Percentiles rank a stretch among this genome's conserved stretches.
Evolutionary conservation across 768 basidiomycete species (phyloP).

Genomic region (Pholiota molesta): DNA sequence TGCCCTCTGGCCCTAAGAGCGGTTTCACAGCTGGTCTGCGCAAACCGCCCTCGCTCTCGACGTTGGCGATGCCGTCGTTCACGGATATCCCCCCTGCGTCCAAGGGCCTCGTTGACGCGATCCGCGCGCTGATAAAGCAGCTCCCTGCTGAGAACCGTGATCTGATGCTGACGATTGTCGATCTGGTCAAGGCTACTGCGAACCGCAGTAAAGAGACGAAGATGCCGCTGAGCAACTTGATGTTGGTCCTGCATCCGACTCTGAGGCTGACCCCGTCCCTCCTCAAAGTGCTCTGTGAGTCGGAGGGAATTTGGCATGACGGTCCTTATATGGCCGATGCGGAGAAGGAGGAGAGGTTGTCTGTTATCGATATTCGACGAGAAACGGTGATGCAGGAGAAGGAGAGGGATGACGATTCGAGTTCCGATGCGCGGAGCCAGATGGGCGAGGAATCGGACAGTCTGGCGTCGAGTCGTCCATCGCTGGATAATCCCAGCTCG

Average conservation of each 20-base stretch:
- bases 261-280: conserved; percentile 77
- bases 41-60: conserved; percentile 81
- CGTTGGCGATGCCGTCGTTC: conserved; percentile 74
- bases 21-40: conserved; percentile 45
- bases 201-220: conserved; percentile 72
- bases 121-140: conserved; percentile 64
- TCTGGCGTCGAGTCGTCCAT: conserved; percentile 24
- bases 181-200: conserved; percentile 79
- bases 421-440: conserved; percentile 10
- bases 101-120: conserved; percentile 52
- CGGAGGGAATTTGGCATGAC: conserved; percentile 64
- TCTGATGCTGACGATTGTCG: conserved; percentile 79
- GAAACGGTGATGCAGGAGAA: conserved; percentile 7
- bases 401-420: conserved; percentile 15
- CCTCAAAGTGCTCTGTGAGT: conserved; percentile 74
- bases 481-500: conserved; percentile 31
- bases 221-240: conserved; percentile 90
- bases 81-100: conserved; percentile 65
- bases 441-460: conserved; percentile 26
- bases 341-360: conserved; percentile 68
- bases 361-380: conserved; percentile 37
- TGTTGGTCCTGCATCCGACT: conserved; percentile 88
- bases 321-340: conserved; percentile 11
- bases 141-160: conserved; percentile 84
- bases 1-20: conserved; percentile 43